Evolutionary conservation across 148 eudicot genomes (phyloP).

Genomic region (Spergularia marina): DNA sequence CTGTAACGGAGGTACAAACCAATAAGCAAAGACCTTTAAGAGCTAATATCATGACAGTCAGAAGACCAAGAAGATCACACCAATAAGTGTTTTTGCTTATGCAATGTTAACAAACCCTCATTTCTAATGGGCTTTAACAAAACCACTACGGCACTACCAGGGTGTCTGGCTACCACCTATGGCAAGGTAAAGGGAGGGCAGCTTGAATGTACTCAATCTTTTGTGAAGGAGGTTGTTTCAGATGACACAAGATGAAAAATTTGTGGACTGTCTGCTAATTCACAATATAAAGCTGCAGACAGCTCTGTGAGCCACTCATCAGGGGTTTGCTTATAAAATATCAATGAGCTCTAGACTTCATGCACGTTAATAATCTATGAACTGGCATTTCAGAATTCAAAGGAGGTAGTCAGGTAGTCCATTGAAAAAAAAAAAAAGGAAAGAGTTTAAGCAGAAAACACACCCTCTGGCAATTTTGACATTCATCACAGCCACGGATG

Average conservation of each 20-base stretch:
- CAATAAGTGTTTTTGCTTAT: not conserved
- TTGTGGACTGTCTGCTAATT: too few species aligned
- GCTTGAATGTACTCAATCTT: too few species aligned
- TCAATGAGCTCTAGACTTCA: not conserved
- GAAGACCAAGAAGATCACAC: conserved; percentile 14
- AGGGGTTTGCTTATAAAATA: not conserved
- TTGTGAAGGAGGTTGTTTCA: too few species aligned
- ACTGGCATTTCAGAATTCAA: not conserved
- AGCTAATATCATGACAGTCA: not conserved
- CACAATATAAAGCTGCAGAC: too few species aligned
- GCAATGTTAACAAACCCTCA: too few species aligned
- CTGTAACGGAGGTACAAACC: conserved; percentile 34
- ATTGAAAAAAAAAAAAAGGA: not conserved
- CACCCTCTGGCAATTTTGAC: conserved; percentile 90
- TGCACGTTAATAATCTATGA: not conserved
- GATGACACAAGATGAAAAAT: too few species aligned
- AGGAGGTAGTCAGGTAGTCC: not conserved
- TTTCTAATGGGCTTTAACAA: too few species aligned
- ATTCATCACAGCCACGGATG: conserved; percentile 76
- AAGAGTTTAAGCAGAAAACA: not conserved
- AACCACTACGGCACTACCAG: too few species aligned
- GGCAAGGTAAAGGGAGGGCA: too few species aligned
- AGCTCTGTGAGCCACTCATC: too few species aligned
- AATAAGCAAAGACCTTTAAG: not conserved
- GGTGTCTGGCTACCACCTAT: too few species aligned